Conservation (phyloP, 2,329 filamentous ascomycete species). For the Fusarium sp. region DNA sequence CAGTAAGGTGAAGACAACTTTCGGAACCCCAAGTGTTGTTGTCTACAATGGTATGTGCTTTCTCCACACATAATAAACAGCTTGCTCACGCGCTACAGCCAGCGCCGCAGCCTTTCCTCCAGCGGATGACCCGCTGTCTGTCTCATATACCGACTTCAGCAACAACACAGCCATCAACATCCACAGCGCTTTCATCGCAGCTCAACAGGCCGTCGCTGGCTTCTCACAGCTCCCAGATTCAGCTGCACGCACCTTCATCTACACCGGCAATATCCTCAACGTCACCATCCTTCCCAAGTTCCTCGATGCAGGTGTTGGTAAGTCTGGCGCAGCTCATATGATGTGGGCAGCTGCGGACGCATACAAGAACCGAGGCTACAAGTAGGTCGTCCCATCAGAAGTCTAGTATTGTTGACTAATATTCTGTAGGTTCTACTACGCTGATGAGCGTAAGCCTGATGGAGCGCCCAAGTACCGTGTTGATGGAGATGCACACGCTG, state of each 20-base stretch:
- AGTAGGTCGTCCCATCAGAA: conserved; percentile 28
- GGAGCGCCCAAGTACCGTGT: conserved; percentile 50
- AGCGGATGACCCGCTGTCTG: conserved; percentile 15
- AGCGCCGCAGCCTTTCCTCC: conserved; percentile 12
- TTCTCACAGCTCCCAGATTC: conserved; percentile 45
- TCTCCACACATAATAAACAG: too few relatives aligned
- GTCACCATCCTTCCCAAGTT: conserved; percentile 46
- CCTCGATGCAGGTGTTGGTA: conserved; percentile 55
- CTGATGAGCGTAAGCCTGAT: conserved; percentile 59
- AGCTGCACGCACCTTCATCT: conserved; percentile 56
- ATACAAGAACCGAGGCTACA: conserved; percentile 52
- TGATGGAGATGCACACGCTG: conserved; percentile 55
- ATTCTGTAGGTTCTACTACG: conserved; percentile 61
- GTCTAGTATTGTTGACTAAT: neutral
- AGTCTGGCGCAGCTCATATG: conserved; percentile 51
- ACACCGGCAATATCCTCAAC: conserved; percentile 58
- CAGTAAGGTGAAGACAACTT: conserved; percentile 19
- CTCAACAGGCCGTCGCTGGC: conserved; percentile 24
- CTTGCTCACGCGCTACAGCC: neutral
- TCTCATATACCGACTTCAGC: conserved; percentile 23
- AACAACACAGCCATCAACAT: conserved; percentile 19
- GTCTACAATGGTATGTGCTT: conserved; percentile 5
- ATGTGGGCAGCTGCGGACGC: conserved; percentile 46
- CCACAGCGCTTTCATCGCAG: conserved; percentile 25
- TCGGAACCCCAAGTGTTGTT: conserved; percentile 39